phyloP scores from a whole-genome alignment of 495 filamentous ascomycete genomes.

The Hypoxylon rickii region DNA sequence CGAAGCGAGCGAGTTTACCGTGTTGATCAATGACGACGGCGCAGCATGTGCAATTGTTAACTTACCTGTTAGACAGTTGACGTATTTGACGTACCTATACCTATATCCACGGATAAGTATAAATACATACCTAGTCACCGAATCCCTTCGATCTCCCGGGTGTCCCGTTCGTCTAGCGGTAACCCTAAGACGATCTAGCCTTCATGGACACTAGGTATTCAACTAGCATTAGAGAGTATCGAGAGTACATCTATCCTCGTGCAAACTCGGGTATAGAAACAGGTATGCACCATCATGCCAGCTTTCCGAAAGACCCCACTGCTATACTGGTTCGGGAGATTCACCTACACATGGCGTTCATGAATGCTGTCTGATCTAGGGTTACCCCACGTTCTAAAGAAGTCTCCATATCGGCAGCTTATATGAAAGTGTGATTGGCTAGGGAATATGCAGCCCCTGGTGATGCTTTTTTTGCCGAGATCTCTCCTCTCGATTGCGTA shows the following conservation, averaged over 20 bases:
- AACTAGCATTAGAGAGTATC: background rate
- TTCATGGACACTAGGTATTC: background rate
- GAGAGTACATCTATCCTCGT: background rate
- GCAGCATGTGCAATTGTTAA: background rate
- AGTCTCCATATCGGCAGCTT: conserved; percentile 19
- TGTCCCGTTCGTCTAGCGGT: background rate
- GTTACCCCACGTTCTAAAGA: conserved; percentile 12
- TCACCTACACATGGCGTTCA: conserved; percentile 14
- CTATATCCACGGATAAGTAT: conserved; percentile 6
- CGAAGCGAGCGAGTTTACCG: no score
- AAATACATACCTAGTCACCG: background rate
- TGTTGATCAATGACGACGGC: conserved; percentile 3
- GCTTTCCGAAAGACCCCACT: background rate
- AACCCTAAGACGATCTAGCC: background rate
- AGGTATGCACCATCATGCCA: background rate
- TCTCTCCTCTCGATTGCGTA: no score
- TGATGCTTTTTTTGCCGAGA: conserved; percentile 5
- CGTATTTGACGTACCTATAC: no score
- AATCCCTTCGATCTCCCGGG: background rate
- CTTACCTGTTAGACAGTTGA: background rate
- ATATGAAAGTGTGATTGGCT: conserved; percentile 8
- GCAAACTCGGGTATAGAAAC: no score
- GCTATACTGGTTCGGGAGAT: conserved; percentile 13
- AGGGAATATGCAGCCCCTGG: background rate
- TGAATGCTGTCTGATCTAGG: conserved; percentile 8